Evolutionary conservation across 495 filamentous ascomycete genomes (phyloP), one percentile per base, ranked within the genome.

Genomic region (Xylaria castorea): DNA sequence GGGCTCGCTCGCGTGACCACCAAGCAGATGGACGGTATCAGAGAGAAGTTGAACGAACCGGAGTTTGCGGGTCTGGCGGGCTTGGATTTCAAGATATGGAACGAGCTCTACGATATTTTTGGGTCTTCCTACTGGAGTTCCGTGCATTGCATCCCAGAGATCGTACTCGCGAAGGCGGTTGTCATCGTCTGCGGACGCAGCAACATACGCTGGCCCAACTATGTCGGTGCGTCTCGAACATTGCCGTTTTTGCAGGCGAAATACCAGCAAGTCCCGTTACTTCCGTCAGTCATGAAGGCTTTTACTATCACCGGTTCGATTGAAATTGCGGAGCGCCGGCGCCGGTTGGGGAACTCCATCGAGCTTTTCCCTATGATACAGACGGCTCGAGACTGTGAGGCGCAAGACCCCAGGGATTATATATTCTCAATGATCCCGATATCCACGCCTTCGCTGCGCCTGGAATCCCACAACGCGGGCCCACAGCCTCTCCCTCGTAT

Each of bases 321-420:
- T 51, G 76, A 76, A 51, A 16, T 76, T 20, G 71, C 74, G 3
- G 66, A 66, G 58, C 64, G 74, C 40, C 22, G 70, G 12, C 36
- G 69, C 3, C 70, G 76, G 9, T 38, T 75, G 12, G 61, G 68
- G 40, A 61, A 78, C 34, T 34, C 71, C 32, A 22, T 78, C 20
- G 76, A 78, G 63, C 63, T 78, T 25, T 22, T 75, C 1, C 72
- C 73, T 18, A 74, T 76, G 76, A 51, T 77, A 3, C 70, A 71
- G 57, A 75, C 73, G 16, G 76, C 76, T 30, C 73, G 73, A 3
- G 64, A 46, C 7, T 76, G 75, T 57, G 42, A 27, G 7, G 65
- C 71, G 32, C 30, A 63, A 7, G 76, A 78, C 66, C 69, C 68
- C 18, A 50, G 73, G 3, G 75, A 77, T 27, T 51, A 30, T 34